Percentiles rank a stretch among this genome's conserved stretches.
These are phyloP conservation scores for Termitomyces sp. DNA, from an alignment of 768 basidiomycete species.

Conservation along the genomic window DNA sequence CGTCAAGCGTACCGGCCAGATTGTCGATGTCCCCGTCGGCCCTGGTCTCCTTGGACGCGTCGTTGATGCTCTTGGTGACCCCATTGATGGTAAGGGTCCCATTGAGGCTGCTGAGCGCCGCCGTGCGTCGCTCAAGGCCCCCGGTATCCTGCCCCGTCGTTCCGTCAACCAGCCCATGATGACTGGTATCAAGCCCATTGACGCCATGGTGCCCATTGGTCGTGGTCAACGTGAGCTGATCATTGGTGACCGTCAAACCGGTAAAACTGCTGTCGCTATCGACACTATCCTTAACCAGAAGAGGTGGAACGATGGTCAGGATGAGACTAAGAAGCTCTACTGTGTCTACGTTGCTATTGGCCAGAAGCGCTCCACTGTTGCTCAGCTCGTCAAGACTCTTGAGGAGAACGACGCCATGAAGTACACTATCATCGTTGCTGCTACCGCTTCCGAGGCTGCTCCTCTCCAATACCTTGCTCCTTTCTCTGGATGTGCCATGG, in stretches of 20 bases:
- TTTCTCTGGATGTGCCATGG: slow-evolving; percentile 99
- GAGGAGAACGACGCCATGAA: slow-evolving; percentile 99
- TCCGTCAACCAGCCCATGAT: slow-evolving; percentile 99
- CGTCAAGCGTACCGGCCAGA: slow-evolving; percentile 99
- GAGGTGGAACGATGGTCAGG: slow-evolving; percentile 98
- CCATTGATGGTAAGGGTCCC: slow-evolving; percentile 99
- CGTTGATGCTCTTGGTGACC: slow-evolving; percentile 99
- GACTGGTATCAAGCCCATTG: slow-evolving; percentile 99
- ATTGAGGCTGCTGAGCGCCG: slow-evolving; percentile 92
- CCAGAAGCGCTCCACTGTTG: slow-evolving; percentile 99
- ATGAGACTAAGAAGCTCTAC: slow-evolving; percentile 98
- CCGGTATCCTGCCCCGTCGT: slow-evolving; percentile 97
- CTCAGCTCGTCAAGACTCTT: slow-evolving; percentile 98
- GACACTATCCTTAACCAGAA: slow-evolving; percentile 99
- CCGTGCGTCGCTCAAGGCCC: slow-evolving; percentile 97
- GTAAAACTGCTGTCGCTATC: slow-evolving; percentile 98
- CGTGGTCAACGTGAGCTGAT: slow-evolving; percentile 99
- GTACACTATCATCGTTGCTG: slow-evolving; percentile 99
- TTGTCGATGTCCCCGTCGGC: slow-evolving; percentile 99
- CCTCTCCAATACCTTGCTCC: slow-evolving; percentile 99
- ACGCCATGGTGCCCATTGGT: slow-evolving; percentile 99
- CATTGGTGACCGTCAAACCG: slow-evolving; percentile 99
- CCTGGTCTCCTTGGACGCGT: slow-evolving; percentile 97
- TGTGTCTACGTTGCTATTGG: slow-evolving; percentile 99
- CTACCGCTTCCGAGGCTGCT: slow-evolving; percentile 98